These are phyloP conservation scores for Metschnikowia lunata DNA, from an alignment of 805 yeast species.

Conservation along the genomic window DNA sequence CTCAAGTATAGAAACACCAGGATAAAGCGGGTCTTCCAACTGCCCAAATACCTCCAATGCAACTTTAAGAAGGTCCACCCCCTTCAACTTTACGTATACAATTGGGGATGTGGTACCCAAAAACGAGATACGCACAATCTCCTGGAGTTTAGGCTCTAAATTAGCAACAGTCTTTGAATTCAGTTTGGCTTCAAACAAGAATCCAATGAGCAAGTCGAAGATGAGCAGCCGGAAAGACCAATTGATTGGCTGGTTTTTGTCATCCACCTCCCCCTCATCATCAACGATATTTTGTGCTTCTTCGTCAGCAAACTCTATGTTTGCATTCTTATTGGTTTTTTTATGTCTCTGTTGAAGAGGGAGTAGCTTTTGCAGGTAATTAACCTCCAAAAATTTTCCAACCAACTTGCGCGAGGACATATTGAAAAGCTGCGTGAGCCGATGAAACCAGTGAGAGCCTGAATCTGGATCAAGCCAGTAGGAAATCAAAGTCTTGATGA, in stretches of 20 bases:
- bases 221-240: conserved; percentile 54
- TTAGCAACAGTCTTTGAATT: conserved; percentile 37
- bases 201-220: conserved; percentile 42
- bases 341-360: conserved; percentile 42
- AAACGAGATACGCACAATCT: conserved; percentile 72
- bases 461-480: conserved; percentile 57
- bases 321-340: conserved; percentile 20
- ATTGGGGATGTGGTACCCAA: conserved; percentile 75
- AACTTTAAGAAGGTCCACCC: conserved; percentile 62
- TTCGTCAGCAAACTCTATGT: conserved; percentile 35
- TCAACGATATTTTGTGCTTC: conserved; percentile 40
- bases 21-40: conserved; percentile 66
- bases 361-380: conserved; percentile 37
- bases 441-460: conserved; percentile 54
- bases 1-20: conserved; percentile 66
- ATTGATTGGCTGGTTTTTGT: conserved; percentile 50
- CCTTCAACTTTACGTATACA: conserved; percentile 53
- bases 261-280: conserved; percentile 29
- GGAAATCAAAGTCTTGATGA: conserved; percentile 42
- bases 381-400: conserved; percentile 34
- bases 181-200: conserved; percentile 37
- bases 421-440: conserved; percentile 47
- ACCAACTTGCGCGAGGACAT: conserved; percentile 41
- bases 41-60: conserved; percentile 58
- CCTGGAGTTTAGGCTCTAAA: conserved; percentile 48